Base-by-base conservation (phyloP, 1,284 basidiomycete genomes). In the Trichosporon coremiiforme region DNA sequence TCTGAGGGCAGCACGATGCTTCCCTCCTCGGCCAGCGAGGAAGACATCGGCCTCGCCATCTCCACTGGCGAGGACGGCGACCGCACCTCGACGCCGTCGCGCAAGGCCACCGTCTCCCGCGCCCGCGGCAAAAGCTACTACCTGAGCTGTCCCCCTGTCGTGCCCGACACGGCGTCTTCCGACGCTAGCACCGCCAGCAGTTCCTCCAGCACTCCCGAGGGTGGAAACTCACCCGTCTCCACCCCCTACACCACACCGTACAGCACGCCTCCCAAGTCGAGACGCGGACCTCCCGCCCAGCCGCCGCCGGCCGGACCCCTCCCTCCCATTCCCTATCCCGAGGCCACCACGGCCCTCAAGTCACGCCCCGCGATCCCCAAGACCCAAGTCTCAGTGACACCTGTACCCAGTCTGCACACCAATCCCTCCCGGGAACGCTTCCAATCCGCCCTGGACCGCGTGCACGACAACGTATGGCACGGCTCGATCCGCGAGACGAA, bases 391-490 rank as follows among this genome's bases (percentile, higher is more conserved):
- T 33, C 57, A 1, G 57, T 20, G 29, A 35, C 9, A 15, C 29
- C 57, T n/a, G 3, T 3, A 25, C 25, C 25, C 25, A 25, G 25
- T 25, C 25, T 25, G 25, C 25, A 25, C 25, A 25, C 35, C 29
- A 62, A 33, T 29, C 57, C 57, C 4, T 62, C 57, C 15, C 57
- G 57, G 12, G 31, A 35, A 29, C 57, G 57, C 15, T 62, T 62
- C 29, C 57, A 62, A 29, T 10, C 20, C 15, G 57, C 57, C 7
- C 57, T 62, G 57, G 57, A 62, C 57, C 57, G 31, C 15, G 57
- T 62, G 57, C 57, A 62, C 57, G 57, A 62, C 57, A 33, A 3
- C 9, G 57, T 35, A 31, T 62, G 57, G 57, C 57, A 62, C 57
- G 57, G 57, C 31, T 62, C 57, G 31, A 62, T 62, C 57, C 57